Percentiles rank a stretch among this genome's conserved stretches.
Evolutionary conservation across 176 grass and related monocot species (phyloP).

Genomic region (Aegilops sharonensis): DNA sequence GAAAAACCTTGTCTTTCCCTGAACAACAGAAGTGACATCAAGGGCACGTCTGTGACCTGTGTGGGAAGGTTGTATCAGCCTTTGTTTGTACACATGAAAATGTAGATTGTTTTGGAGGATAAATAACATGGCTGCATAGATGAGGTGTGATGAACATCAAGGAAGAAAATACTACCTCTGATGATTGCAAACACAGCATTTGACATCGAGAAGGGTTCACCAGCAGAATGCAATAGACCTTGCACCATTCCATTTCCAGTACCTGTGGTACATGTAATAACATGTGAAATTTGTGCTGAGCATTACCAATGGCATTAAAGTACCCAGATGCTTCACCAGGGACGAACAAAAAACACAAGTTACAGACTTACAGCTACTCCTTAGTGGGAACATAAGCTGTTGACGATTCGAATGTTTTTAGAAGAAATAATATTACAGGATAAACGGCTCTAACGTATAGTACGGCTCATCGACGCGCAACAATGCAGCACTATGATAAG

Average conservation of each 20-base stretch:
- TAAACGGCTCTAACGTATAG: not conserved
- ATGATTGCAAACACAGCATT: conserved; percentile 86
- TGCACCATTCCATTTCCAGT: conserved; percentile 95
- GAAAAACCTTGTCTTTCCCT: conserved; percentile 89
- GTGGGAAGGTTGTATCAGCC: conserved; percentile 30
- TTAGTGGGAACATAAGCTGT: not conserved
- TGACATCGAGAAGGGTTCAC: conserved; percentile 60
- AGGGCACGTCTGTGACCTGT: conserved; percentile 79
- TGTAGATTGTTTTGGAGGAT: not conserved
- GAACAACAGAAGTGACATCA: conserved; percentile 78
- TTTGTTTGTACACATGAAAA: conserved; percentile 20
- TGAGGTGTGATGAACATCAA: conserved; percentile 12
- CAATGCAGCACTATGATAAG: conserved; percentile 9
- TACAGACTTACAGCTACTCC: not conserved
- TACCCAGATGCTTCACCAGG: conserved; percentile 10
- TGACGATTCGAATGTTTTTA: not conserved
- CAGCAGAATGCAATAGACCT: conserved; percentile 74
- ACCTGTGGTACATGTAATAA: conserved; percentile 53
- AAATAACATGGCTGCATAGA: not conserved
- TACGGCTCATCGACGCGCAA: not conserved
- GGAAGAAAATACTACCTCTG: conserved; percentile 47
- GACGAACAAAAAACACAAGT: not conserved
- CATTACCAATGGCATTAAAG: not conserved
- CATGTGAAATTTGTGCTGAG: conserved; percentile 18
- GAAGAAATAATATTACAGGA: not conserved